Conservation (phyloP, 768 basidiomycete species). For the Leccinum ochraceum region DNA sequence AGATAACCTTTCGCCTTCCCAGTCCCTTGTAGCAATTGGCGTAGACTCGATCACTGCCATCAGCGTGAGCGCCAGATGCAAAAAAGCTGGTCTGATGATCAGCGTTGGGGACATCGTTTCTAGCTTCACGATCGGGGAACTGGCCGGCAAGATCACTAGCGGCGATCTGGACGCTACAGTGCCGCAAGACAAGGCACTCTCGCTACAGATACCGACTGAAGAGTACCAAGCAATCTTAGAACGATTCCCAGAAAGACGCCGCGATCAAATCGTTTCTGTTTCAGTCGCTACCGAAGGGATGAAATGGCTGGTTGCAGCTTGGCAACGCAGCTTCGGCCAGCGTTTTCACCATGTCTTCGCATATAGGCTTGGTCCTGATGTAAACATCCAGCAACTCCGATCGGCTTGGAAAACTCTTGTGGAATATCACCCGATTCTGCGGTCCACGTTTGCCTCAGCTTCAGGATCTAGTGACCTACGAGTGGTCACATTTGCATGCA, state of each 20-base stretch:
- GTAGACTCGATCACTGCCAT: constrained; percentile 54
- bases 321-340: constrained; percentile 42
- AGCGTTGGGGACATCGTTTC: constrained; percentile 38
- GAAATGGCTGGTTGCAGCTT: constrained; percentile 43
- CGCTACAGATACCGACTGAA: constrained; percentile 9
- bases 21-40: constrained; percentile 43
- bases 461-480: constrained; percentile 19
- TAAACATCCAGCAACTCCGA: constrained; percentile 33
- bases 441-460: constrained; percentile 41
- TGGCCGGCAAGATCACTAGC: constrained; percentile 16
- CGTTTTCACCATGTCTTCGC: constrained; percentile 48
- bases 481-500: constrained; percentile 26
- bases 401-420: constrained; percentile 41
- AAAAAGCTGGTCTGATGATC: constrained; percentile 36
- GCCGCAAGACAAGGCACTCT: not conserved
- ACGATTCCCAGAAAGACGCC: constrained; percentile 17
- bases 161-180: not conserved
- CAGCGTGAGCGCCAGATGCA: constrained; percentile 42
- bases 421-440: constrained; percentile 39
- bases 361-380: constrained; percentile 33
- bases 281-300: constrained; percentile 31
- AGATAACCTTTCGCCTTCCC: constrained; percentile 34
- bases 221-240: constrained; percentile 14
- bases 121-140: constrained; percentile 24
- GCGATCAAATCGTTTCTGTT: constrained; percentile 20